Percentiles rank a stretch among this genome's conserved stretches.
Evolutionary conservation across 108 stramenopile species (phyloP).

Genomic region (Nitzschia putrida): DNA sequence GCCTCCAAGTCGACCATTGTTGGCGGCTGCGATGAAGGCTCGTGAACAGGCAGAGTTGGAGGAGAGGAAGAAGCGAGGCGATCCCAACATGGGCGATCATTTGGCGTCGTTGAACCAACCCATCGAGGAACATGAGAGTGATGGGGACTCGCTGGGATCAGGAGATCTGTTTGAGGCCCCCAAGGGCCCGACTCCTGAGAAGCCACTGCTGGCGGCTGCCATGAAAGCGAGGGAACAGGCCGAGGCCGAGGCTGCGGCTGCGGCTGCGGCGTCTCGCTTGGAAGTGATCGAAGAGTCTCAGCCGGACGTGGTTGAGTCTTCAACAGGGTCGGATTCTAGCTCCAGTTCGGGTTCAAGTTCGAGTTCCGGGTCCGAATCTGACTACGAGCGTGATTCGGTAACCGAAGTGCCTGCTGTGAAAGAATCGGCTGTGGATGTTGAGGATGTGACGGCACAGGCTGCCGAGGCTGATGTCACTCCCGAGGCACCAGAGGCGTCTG

Average conservation of each 20-base stretch:
- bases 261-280: not conserved
- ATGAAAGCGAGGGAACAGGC: conserved; percentile 16
- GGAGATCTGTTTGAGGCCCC: conserved; percentile 24
- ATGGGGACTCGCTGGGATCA: not conserved
- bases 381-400: too few species aligned
- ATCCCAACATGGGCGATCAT: not conserved
- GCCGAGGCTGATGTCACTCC: too few species aligned
- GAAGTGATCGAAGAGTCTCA: not conserved
- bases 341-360: too few species aligned
- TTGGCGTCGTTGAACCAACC: conserved; percentile 17
- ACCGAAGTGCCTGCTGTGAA: too few species aligned
- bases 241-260: not conserved
- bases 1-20: conserved; percentile 3
- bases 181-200: conserved; percentile 4
- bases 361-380: too few species aligned
- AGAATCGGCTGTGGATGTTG: too few species aligned
- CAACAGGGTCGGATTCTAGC: too few species aligned
- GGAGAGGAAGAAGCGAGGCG: not conserved
- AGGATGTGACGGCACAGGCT: too few species aligned
- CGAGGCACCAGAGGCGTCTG: too few species aligned
- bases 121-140: not conserved
- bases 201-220: conserved; percentile 24
- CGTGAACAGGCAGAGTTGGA: not conserved
- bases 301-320: not conserved
- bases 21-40: conserved; percentile 20